phyloP scores from a whole-genome alignment of 139 green algal genomes.

The Chlorella sp. region DNA sequence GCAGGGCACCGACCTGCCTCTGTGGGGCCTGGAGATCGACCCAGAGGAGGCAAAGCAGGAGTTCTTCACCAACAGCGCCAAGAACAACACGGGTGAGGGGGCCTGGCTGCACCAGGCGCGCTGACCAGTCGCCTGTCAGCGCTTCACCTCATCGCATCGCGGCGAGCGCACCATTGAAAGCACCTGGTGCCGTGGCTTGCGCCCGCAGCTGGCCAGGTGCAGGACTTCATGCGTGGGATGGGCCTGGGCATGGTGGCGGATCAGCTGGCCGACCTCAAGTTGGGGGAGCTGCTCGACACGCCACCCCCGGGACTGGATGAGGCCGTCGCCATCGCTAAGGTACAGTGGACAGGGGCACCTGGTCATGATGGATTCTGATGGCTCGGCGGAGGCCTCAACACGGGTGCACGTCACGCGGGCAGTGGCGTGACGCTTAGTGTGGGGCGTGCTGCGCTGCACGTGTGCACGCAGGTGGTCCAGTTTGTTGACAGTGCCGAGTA shows the following conservation, averaged over 20 bases:
- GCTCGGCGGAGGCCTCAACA: too few relatives aligned
- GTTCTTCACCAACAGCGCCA: slow-evolving; percentile 40
- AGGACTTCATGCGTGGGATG: slow-evolving; percentile 78
- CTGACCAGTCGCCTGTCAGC: too few relatives aligned
- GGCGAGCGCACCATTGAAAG: too few relatives aligned
- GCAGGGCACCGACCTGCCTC: slow-evolving; percentile 79
- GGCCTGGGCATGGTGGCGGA: slow-evolving; percentile 70
- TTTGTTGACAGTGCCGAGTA: slow-evolving; percentile 91
- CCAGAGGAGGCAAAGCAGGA: slow-evolving; percentile 66
- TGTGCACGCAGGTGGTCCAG: slow-evolving; percentile 70
- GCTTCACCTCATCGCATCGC: too few relatives aligned
- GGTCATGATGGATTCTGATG: too few relatives aligned
- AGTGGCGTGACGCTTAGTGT: too few relatives aligned
- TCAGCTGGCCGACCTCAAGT: slow-evolving; percentile 85
- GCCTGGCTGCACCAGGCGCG: neutral
- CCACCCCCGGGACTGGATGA: slow-evolving; percentile 94
- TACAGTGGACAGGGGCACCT: slow-evolving; percentile 11
- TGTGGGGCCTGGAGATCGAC: slow-evolving; percentile 96
- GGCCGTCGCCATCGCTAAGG: slow-evolving; percentile 88
- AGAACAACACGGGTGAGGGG: slow-evolving; percentile 18
- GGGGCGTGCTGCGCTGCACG: neutral
- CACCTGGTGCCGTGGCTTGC: too few relatives aligned
- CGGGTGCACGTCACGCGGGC: too few relatives aligned
- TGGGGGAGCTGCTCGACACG: slow-evolving; percentile 95
- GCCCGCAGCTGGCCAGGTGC: slow-evolving; percentile 34